Base-by-base conservation (phyloP, 257 asterid genomes). In the Ballota nigra region DNA sequence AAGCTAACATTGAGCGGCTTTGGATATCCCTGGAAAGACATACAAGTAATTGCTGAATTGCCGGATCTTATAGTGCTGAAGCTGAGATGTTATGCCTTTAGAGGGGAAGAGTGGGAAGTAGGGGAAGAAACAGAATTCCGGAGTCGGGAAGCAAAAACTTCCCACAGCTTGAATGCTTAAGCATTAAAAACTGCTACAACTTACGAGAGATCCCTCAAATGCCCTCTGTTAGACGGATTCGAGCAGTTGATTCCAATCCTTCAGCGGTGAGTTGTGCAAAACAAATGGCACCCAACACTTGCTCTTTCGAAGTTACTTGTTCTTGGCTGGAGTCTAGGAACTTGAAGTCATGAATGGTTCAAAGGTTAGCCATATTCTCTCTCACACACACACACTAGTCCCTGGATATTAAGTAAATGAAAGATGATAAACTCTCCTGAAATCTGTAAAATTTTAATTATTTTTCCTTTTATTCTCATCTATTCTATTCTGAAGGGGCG, bases 161-260 rank as follows among this genome's bases (percentile, higher is more conserved):
- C 47, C 47, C 12, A 13, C 6, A 15, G 2, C 3, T 45, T 67
- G 0, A 0, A 2, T 65, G 57, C 70, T 65, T 26, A 26, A 65
- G 23, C 6, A 23, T 22, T 26, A 26, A 26, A 26, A 26, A 26
- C 29, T 26, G 29, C 29, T 26, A 26, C 29, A 26, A 26, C 2
- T 38, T 38, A 28, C 26, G 23, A 7, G 26, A 31, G 57, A 15
- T 23, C 6, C 58, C 58, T 15, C 33, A 11, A 0, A 6, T 10
- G 5, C 19, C n/a, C 3, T 34, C 1, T 15, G 10, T 51, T 0
- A 7, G 3, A 16, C 0, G 15, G 31, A 63, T 73, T 10, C 36
- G 63, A 6, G 13, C 64, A 4, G 59, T 64, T 12, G 78, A 73
- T 24, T 53, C 72, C 57, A 61, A 51, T 6, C 78, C 67, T 23